Base-by-base conservation (phyloP, 2,329 filamentous ascomycete species). In the Alternaria sp. region DNA sequence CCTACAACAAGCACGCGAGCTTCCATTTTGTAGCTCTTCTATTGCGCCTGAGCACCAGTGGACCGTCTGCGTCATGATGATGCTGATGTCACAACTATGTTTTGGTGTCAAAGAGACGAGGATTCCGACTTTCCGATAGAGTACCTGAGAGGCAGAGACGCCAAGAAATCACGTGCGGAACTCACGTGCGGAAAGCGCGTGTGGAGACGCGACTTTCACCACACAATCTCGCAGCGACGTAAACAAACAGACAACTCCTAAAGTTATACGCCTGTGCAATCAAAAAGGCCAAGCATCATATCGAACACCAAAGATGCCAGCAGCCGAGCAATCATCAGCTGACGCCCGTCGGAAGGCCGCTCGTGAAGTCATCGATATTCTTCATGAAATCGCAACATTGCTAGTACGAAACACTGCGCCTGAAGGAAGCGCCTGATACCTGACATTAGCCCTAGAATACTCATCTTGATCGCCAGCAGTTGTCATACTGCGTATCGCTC, bases 401-500 rank as follows among this genome's bases (percentile, higher is more conserved):
- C 85, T 99, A 67, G 94, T 97, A 82, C 70, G 87, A 48, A 44
- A 58, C 59, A 40, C 43, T 16, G 12, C 43, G 22, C 40, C 40
- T 52, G 51, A 30, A 28, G 43, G 43, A 43, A 28, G 22, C n/a
- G 18, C 38, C 30, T 36, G 34, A 27, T 34, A 40, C 57, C 32
- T 57, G 30, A 61, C 36, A 38, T 27, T 20, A 30, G n/a, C 16
- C 41, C 18, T 62, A 98, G 94, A 97, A 98, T 81, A 97, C 94
- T 64, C 88, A 97, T 66, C 89, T 99, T 46, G 94, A 97, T 79
- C 89, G 94, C 32, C 90, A 93, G 55, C 93, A 94, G 20, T 85
- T 99, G 18, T 97, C 94, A 3, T 92, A 97, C 65, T 99, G 95
- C 80, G 94, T 98, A 62, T 97, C 93, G 55, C 87, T 99, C 79